Conservation (phyloP, 2,329 filamentous ascomycete species). For the Phialophora tarda region DNA sequence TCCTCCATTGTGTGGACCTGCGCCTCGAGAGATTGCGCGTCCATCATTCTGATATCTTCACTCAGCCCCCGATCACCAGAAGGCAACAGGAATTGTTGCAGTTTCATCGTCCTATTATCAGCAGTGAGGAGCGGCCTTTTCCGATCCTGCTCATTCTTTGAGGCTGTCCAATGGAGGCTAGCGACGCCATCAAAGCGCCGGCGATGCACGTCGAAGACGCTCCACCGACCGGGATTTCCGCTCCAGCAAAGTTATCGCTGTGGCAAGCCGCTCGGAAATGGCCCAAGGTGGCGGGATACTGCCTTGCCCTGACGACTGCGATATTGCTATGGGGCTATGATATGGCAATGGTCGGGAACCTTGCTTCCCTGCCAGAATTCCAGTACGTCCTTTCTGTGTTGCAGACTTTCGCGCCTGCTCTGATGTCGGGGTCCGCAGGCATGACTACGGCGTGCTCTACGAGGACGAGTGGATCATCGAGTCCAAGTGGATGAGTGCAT, state of each 20-base stretch:
- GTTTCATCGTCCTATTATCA: background rate
- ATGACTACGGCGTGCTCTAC: constrained; percentile 45
- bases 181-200: background rate
- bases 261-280: constrained; percentile 26
- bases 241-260: constrained; percentile 12
- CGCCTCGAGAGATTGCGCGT: constrained; percentile 7
- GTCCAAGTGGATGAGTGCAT: constrained; percentile 53
- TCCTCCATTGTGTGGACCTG: background rate
- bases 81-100: background rate
- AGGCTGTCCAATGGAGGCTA: background rate
- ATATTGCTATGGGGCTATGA: constrained; percentile 46
- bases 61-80: background rate
- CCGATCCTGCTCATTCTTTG: background rate
- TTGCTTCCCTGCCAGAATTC: constrained; percentile 42
- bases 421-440: constrained; percentile 6
- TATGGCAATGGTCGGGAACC: constrained; percentile 43
- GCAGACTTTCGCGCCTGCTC: background rate
- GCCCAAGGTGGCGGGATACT: constrained; percentile 29
- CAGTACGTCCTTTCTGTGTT: constrained; percentile 29
- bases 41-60: background rate
- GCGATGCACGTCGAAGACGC: constrained; percentile 5
- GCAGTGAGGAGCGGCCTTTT: background rate
- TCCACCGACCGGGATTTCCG: background rate
- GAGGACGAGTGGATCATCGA: constrained; percentile 48
- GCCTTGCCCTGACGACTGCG: constrained; percentile 28